Conservation (phyloP, 306 rosid species). For the Mimosa bimucronata region DNA sequence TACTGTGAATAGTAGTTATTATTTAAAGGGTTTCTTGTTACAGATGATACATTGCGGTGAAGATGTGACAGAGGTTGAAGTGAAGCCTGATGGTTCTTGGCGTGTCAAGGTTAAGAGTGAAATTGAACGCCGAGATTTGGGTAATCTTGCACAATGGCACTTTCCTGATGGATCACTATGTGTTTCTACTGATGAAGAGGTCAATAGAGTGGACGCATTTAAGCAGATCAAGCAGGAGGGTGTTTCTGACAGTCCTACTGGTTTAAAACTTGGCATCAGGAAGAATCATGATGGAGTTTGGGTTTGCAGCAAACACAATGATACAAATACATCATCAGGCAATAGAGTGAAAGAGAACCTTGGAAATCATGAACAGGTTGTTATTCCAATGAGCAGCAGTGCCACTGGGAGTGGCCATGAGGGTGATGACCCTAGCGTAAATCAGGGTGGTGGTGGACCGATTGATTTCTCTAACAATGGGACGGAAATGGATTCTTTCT, state of each 20-base stretch:
- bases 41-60: conserved; percentile 94
- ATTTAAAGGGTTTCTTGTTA: conserved; percentile 29
- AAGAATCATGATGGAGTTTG: conserved; percentile 79
- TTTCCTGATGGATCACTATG: conserved; percentile 68
- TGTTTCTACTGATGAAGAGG: conserved; percentile 49
- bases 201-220: conserved; percentile 53
- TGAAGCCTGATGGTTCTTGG: conserved; percentile 97
- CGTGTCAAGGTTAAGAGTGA: conserved; percentile 86
- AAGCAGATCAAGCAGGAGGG: conserved; percentile 85
- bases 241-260: conserved; percentile 69
- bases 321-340: conserved; percentile 60
- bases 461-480: conserved; percentile 74
- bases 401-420: conserved; percentile 85
- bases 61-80: conserved; percentile 87
- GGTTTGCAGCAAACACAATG: conserved; percentile 85
- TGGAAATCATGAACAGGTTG: conserved; percentile 65
- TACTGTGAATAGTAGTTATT: conserved; percentile 20
- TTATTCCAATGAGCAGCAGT: conserved; percentile 96
- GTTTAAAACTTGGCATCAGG: conserved; percentile 78
- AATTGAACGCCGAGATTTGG: conserved; percentile 74
- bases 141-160: conserved; percentile 82
- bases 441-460: conserved; percentile 75
- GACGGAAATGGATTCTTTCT: conserved; percentile 75
- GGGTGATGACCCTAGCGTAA: conserved; percentile 92
- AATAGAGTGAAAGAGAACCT: conserved; percentile 58